These are phyloP conservation scores for Colletotrichum phormii DNA, from an alignment of 2,329 filamentous ascomycete genomes.

Conservation along the genomic window DNA sequence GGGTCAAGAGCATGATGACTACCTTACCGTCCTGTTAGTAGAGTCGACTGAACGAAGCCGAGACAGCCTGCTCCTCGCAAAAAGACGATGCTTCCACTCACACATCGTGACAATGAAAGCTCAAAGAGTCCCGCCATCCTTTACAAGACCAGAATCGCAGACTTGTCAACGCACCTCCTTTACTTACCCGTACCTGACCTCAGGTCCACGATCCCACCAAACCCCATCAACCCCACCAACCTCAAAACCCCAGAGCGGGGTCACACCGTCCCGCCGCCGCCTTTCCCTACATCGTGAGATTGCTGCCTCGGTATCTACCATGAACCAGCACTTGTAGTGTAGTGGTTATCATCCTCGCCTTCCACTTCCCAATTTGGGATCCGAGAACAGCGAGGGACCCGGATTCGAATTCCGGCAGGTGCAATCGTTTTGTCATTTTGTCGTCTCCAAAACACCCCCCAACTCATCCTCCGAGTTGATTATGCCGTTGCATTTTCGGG, in stretches of 20 bases:
- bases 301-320: not conserved
- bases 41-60: too few species aligned
- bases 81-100: too few species aligned
- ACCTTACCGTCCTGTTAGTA: too few species aligned
- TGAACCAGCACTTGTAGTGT: not conserved
- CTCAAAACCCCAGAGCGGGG: not conserved
- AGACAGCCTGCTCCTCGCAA: too few species aligned
- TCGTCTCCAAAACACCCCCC: too few species aligned
- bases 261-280: too few species aligned
- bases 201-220: not conserved
- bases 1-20: too few species aligned
- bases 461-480: too few species aligned
- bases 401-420: not conserved
- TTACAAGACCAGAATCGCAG: not conserved
- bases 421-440: not conserved
- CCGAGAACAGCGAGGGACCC: not conserved
- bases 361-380: not conserved
- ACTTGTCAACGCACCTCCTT: not conserved
- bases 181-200: not conserved
- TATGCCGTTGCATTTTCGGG: too few species aligned
- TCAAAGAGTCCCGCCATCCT: accelerated
- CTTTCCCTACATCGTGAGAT: not conserved
- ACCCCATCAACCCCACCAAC: not conserved
- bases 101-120: too few species aligned
- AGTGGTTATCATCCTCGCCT: not conserved